These are phyloP conservation scores for Pichia rugopelliculosa DNA, from an alignment of 805 yeast genomes.

Conservation along the genomic window DNA sequence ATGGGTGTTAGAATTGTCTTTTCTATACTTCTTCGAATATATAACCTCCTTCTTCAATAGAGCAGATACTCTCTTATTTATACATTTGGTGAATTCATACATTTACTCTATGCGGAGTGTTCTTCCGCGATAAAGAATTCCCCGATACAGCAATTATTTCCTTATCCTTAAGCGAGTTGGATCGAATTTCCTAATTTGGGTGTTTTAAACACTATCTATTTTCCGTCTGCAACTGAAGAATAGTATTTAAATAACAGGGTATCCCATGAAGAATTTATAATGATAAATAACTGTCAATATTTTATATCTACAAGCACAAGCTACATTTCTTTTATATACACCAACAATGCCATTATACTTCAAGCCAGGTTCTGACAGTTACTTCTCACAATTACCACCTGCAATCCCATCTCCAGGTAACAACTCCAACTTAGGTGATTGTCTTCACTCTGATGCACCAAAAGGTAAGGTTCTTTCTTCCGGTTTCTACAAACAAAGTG, in stretches of 20 bases:
- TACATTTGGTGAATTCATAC: not conserved
- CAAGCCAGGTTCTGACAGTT: constrained; percentile 43
- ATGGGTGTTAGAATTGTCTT: not conserved
- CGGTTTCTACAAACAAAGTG: constrained; percentile 60
- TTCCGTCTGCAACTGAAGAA: not conserved
- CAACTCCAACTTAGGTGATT: constrained; percentile 65
- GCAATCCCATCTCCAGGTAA: constrained; percentile 56
- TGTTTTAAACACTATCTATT: not conserved
- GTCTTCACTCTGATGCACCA: constrained; percentile 54
- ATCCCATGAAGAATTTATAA: too few relatives aligned
- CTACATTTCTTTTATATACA: not conserved
- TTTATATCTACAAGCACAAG: not conserved
- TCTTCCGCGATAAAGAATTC: not conserved
- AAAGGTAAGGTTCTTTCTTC: constrained; percentile 52
- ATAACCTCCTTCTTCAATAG: not conserved
- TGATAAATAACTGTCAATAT: too few relatives aligned
- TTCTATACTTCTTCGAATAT: too few relatives aligned
- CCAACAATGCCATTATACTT: constrained; percentile 47
- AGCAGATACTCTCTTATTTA: not conserved
- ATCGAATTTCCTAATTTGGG: not conserved
- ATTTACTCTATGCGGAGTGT: not conserved
- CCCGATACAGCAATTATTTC: not conserved
- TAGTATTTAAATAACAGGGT: not conserved
- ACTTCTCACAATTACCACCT: constrained; percentile 47
- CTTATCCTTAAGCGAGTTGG: not conserved